Conservation (phyloP, 2,329 filamentous ascomycete genomes). For the Hymenoscyphus occultus region DNA sequence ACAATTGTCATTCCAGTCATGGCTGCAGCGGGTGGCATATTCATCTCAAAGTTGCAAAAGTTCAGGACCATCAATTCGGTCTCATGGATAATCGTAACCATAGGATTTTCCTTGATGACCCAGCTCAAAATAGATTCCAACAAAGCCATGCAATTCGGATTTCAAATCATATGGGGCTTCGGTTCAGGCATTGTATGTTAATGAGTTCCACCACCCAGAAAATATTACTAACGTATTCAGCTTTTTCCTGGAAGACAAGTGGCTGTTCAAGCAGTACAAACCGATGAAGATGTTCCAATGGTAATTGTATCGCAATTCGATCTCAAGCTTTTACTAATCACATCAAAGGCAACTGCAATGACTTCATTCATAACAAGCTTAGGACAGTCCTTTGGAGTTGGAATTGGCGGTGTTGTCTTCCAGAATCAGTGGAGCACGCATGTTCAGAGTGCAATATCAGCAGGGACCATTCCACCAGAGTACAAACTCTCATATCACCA, state of each 20-base stretch:
- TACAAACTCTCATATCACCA: conserved; percentile 14
- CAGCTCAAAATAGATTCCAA: conserved; percentile 13
- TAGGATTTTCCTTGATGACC: conserved; percentile 18
- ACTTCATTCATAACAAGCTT: conserved; percentile 32
- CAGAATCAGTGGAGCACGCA: conserved; percentile 22
- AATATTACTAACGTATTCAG: background rate
- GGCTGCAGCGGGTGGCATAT: conserved; percentile 12
- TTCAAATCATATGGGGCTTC: conserved; percentile 20
- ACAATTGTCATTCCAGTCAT: conserved; percentile 14
- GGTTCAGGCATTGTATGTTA: conserved; percentile 17
- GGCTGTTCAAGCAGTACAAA: conserved; percentile 21
- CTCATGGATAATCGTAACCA: conserved; percentile 10
- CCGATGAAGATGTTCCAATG: conserved; percentile 22
- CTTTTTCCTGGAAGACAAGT: conserved; percentile 20
- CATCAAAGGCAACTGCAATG: conserved; percentile 15
- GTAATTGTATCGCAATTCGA: background rate
- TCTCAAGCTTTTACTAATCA: background rate
- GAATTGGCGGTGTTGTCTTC: conserved; percentile 29
- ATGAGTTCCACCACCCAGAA: background rate
- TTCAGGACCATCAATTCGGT: conserved; percentile 15
- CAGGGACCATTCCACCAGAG: conserved; percentile 7
- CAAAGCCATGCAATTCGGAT: conserved; percentile 17
- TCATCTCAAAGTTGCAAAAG: conserved; percentile 15
- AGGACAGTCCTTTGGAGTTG: conserved; percentile 30
- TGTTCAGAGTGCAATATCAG: background rate